Conservation (phyloP, 139 green algal species). For the Closterium sp. region DNA sequence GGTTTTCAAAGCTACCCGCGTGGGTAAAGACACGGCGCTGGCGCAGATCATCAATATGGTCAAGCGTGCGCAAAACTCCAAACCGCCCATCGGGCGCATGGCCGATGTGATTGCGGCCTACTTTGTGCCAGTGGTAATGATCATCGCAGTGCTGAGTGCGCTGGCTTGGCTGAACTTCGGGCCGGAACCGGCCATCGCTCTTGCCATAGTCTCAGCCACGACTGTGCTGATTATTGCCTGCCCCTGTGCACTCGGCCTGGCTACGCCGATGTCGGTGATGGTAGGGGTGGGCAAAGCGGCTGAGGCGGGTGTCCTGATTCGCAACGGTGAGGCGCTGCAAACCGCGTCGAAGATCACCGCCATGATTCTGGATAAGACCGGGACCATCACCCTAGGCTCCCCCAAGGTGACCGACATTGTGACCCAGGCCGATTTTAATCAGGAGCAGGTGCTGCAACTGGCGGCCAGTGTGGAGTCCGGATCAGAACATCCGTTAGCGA, state of each 20-base stretch:
- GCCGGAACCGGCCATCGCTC: neutral
- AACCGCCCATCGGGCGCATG: conserved; percentile 85
- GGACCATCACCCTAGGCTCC: conserved; percentile 79
- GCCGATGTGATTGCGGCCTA: no score
- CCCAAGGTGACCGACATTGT: conserved; percentile 70
- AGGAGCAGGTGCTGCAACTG: conserved; percentile 62
- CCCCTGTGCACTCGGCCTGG: conserved; percentile 91
- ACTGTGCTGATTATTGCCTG: conserved; percentile 91
- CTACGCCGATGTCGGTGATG: conserved; percentile 90
- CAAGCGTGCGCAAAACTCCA: conserved; percentile 66
- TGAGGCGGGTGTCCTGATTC: conserved; percentile 71
- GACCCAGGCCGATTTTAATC: no score
- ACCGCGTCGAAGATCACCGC: conserved; percentile 50
- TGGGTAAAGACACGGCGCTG: neutral
- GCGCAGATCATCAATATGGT: neutral
- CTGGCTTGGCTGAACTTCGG: no score
- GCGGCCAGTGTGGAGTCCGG: conserved; percentile 71
- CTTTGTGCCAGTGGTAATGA: no score
- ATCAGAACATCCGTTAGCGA: conserved; percentile 82
- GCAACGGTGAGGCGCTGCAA: conserved; percentile 82
- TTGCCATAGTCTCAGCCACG: no score
- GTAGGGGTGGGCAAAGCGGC: conserved; percentile 74
- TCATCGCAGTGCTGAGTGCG: no score
- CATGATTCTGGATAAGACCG: conserved; percentile 95
- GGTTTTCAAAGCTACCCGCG: neutral